phyloP scores from a whole-genome alignment of 78 protist genomes.

The Emiliania huxleyi region DNA sequence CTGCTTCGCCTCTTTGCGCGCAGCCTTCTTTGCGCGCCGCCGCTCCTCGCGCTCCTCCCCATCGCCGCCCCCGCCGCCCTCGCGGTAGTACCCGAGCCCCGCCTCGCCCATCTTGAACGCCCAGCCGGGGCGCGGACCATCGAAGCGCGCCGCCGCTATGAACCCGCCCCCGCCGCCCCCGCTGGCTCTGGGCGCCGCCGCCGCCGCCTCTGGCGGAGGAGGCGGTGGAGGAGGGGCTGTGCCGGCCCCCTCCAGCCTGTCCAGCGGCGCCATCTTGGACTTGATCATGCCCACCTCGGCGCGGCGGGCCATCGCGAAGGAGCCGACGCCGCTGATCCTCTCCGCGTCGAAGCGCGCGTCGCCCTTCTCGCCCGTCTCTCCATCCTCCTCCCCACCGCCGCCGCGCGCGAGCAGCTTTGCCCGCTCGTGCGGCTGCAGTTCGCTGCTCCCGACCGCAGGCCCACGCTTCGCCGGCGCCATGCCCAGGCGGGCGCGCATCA shows the following conservation, averaged over 20 bases:
- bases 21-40: background rate
- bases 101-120: background rate
- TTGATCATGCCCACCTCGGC: background rate
- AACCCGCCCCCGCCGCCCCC: background rate
- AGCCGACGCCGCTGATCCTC: background rate
- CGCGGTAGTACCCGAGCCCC: background rate
- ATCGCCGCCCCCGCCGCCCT: background rate
- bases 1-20: background rate
- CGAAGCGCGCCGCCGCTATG: background rate
- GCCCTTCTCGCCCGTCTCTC: background rate
- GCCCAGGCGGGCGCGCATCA: slow-evolving; percentile 7
- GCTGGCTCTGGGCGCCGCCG: background rate
- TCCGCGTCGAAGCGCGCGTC: background rate
- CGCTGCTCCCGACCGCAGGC: background rate
- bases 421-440: background rate
- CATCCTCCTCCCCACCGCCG: too few species aligned
- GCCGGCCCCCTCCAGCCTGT: background rate
- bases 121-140: background rate
- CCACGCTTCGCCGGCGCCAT: background rate
- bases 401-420: background rate
- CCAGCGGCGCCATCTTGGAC: background rate
- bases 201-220: background rate
- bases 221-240: too few species aligned
- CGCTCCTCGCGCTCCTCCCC: background rate
- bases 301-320: background rate